phyloP scores from a whole-genome alignment of 106 monocot species.

The Dendrobium huoshanense region DNA sequence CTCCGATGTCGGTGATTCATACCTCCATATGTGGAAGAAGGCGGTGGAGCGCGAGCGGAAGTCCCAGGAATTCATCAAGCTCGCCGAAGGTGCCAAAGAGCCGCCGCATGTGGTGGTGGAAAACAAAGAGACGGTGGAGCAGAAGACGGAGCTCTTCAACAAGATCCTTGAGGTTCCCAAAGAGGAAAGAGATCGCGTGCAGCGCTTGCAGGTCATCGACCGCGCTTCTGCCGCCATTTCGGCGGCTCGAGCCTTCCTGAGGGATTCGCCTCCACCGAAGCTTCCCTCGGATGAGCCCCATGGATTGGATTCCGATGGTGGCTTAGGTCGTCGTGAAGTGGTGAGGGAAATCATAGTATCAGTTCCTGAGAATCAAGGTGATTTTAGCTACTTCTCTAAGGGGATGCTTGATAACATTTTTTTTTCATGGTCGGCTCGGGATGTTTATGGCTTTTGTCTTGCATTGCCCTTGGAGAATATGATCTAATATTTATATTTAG shows the following conservation, averaged over 20 bases:
- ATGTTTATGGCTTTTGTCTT: not conserved
- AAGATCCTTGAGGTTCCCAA: constrained; percentile 52
- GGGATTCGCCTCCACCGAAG: constrained; percentile 16
- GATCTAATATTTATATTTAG: too few species aligned
- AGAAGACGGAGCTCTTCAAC: constrained; percentile 58
- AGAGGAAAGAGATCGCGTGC: constrained; percentile 65
- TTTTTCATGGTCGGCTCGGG: not conserved
- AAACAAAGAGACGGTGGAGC: constrained; percentile 23
- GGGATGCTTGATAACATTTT: not conserved
- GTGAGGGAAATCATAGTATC: constrained; percentile 8
- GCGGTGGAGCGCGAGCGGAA: constrained; percentile 48
- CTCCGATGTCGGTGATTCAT: constrained; percentile 21
- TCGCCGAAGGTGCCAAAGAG: constrained; percentile 1
- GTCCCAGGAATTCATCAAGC: constrained; percentile 15
- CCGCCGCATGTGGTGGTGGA: not conserved
- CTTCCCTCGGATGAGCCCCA: not conserved
- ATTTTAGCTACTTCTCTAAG: not conserved
- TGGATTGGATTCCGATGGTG: not conserved
- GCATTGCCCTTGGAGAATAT: too few species aligned
- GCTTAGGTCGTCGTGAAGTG: not conserved
- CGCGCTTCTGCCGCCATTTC: constrained; percentile 83
- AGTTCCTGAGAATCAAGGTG: constrained; percentile 2
- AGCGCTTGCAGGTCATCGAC: constrained; percentile 72
- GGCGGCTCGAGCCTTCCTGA: constrained; percentile 57
- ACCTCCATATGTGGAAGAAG: constrained; percentile 80